These are phyloP conservation scores for Sphagnum tenellum DNA, from an alignment of 225 moss, liverwort and hornwort species.

Conservation along the genomic window DNA sequence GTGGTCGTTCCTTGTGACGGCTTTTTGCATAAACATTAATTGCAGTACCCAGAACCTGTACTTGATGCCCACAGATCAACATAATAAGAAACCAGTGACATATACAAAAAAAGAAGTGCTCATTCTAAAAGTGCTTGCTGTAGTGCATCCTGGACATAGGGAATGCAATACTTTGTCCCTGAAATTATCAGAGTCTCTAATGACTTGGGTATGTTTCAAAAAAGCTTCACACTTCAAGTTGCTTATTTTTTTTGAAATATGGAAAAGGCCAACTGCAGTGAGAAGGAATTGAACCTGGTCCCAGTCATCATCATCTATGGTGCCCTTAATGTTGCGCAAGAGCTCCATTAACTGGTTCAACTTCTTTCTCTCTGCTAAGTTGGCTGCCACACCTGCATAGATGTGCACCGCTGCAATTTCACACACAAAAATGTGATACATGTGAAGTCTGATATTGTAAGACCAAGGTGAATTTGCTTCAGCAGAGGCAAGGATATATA, in stretches of 20 bases:
- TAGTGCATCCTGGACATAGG: no score
- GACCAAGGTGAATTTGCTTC: no score
- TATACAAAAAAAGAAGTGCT: no score
- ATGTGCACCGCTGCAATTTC: slow-evolving; percentile 78
- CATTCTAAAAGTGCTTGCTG: no score
- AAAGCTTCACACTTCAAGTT: no score
- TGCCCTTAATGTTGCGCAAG: slow-evolving; percentile 72
- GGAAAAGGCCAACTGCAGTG: not conserved
- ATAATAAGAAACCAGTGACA: no score
- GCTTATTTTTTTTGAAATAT: no score
- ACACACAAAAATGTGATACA: not conserved
- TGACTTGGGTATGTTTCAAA: no score
- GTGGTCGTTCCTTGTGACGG: slow-evolving; percentile 66
- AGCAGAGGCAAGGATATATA: no score
- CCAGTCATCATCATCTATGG: slow-evolving; percentile 84
- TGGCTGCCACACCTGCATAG: slow-evolving; percentile 89
- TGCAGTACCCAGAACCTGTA: slow-evolving; percentile 90
- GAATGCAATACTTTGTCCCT: no score
- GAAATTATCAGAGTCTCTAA: no score
- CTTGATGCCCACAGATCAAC: not conserved
- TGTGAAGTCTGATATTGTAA: no score
- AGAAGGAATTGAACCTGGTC: slow-evolving; percentile 56
- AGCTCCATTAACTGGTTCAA: slow-evolving; percentile 68
- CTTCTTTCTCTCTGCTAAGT: slow-evolving; percentile 78
- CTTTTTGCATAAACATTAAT: slow-evolving; percentile 78